These are phyloP conservation scores for Athelia sp. DNA, from an alignment of 1,284 basidiomycete species.

Conservation along the genomic window DNA sequence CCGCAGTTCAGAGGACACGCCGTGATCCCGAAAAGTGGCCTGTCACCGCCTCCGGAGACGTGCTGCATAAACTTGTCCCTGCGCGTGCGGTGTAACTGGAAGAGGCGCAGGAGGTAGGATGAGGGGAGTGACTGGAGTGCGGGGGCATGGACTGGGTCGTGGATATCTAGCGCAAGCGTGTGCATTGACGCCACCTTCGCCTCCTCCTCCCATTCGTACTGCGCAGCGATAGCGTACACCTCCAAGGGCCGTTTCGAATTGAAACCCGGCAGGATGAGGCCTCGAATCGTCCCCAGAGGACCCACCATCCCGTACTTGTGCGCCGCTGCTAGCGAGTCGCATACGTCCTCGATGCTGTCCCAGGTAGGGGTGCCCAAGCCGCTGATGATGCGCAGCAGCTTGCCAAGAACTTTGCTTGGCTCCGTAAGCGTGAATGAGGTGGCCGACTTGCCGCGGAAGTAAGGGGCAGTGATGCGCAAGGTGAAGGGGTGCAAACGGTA, in stretches of 20 bases:
- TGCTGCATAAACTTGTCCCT: not conserved
- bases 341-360: not conserved
- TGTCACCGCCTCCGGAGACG: not conserved
- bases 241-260: not conserved
- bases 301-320: not conserved
- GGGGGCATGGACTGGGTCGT: not conserved
- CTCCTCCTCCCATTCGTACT: not conserved
- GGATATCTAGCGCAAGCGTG: not conserved
- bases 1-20: conserved; percentile 19
- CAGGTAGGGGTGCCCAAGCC: not conserved
- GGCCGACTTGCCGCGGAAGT: conserved; percentile 24
- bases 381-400: not conserved
- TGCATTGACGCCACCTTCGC: not conserved
- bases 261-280: not conserved
- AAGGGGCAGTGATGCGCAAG: conserved; percentile 31
- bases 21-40: conserved; percentile 5
- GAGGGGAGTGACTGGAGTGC: not conserved
- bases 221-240: not conserved
- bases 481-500: conserved; percentile 33
- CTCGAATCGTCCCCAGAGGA: not conserved
- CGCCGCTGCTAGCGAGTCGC: not conserved
- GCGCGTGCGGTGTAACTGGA: not conserved
- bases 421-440: not conserved
- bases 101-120: not conserved
- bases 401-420: not conserved